Conservation (phyloP, 78 protist species). For the Chrysochromulina parva region DNA sequence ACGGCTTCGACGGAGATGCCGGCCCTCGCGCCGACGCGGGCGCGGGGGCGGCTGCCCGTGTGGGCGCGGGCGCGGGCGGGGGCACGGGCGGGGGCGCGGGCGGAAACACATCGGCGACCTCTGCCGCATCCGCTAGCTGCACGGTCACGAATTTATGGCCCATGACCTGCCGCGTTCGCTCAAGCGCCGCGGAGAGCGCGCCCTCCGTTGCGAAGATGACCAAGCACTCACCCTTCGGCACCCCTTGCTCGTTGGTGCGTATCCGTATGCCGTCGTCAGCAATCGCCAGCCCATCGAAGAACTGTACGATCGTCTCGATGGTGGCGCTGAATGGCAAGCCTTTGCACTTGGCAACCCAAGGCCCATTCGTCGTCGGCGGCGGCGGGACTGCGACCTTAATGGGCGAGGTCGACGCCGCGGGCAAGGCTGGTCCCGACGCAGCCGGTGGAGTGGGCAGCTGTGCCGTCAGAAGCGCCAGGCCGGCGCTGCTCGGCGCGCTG, state of each 20-base stretch:
- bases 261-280: neutral
- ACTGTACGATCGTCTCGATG: neutral
- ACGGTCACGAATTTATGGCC: too few relatives aligned
- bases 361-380: neutral
- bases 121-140: too few relatives aligned
- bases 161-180: neutral
- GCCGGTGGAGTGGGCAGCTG: neutral
- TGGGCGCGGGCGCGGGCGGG: too few relatives aligned
- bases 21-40: too few relatives aligned
- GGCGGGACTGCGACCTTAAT: neutral
- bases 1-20: too few relatives aligned
- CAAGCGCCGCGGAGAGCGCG: neutral
- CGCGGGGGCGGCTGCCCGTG: too few relatives aligned
- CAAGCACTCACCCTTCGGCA: neutral
- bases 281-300: slow-evolving; percentile 9
- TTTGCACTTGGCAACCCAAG: neutral
- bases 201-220: neutral
- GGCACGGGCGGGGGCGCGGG: too few relatives aligned
- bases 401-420: neutral
- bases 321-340: slow-evolving; percentile 10
- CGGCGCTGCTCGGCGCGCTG: neutral
- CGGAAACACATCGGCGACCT: too few relatives aligned
- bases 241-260: neutral
- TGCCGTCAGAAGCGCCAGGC: neutral
- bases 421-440: neutral